These are phyloP conservation scores for Drechslerella dactyloides DNA, from an alignment of 2,329 filamentous ascomycete species.

Conservation along the genomic window DNA sequence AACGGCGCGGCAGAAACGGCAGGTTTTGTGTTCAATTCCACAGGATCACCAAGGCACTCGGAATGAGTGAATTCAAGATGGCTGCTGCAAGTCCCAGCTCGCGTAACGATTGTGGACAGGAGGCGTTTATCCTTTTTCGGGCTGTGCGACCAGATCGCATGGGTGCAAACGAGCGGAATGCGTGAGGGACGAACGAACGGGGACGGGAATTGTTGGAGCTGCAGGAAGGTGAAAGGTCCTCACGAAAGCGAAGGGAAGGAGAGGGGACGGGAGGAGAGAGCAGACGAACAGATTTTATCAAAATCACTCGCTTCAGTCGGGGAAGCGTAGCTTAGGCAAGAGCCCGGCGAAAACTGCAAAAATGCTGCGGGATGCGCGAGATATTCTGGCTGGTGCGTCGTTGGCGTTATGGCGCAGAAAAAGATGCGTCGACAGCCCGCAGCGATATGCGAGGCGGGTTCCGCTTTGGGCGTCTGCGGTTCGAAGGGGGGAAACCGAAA, in stretches of 20 bases:
- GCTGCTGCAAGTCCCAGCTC: conserved; percentile 28
- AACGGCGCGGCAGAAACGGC: conserved; percentile 20
- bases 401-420: conserved; percentile 30
- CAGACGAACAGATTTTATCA: conserved; percentile 48
- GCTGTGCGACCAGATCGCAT: conserved; percentile 48
- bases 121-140: conserved; percentile 36
- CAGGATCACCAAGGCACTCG: conserved; percentile 25
- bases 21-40: background rate
- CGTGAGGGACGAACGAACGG: conserved; percentile 17
- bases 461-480: conserved; percentile 27
- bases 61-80: conserved; percentile 28
- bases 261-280: conserved; percentile 23
- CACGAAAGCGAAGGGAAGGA: background rate
- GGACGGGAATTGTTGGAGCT: conserved; percentile 4
- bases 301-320: no score
- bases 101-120: conserved; percentile 40
- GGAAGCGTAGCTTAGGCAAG: conserved; percentile 8
- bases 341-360: conserved; percentile 25
- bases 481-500: background rate
- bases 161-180: conserved; percentile 14
- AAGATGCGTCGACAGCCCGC: conserved; percentile 29
- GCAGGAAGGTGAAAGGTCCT: background rate
- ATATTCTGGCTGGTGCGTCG: conserved; percentile 31
- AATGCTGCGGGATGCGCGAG: conserved; percentile 50
- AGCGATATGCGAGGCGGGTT: conserved; percentile 30